These are phyloP conservation scores for Penicillium parvum DNA, from an alignment of 495 filamentous ascomycete species.

Conservation along the genomic window DNA sequence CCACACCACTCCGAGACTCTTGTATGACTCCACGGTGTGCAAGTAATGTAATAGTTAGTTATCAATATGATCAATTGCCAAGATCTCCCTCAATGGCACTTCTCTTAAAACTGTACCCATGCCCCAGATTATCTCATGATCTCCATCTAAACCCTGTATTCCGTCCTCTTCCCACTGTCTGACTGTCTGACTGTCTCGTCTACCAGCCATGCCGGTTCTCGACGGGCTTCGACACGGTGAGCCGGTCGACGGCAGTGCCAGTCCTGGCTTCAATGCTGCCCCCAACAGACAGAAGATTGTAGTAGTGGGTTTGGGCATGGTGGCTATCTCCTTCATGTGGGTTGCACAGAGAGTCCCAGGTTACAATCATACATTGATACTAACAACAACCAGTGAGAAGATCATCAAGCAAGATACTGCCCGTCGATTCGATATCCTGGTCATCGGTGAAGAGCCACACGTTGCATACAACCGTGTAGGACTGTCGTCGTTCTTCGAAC, in stretches of 20 bases:
- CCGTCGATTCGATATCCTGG: conserved; percentile 77
- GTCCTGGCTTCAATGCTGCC: conserved; percentile 4
- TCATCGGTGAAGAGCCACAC: conserved; percentile 90
- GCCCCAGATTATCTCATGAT: conserved; percentile 3
- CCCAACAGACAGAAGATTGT: conserved; percentile 65
- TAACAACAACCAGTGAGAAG: conserved; percentile 63
- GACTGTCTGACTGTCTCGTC: background rate
- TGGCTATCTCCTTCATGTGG: conserved; percentile 90
- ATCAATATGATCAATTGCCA: background rate
- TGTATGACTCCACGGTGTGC: background rate
- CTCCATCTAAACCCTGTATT: no score
- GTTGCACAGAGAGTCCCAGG: background rate
- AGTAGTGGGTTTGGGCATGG: conserved; percentile 92
- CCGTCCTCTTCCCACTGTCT: background rate
- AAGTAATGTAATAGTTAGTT: no score
- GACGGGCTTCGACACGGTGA: conserved; percentile 30
- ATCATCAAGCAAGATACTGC: conserved; percentile 80
- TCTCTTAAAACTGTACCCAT: conserved; percentile 13
- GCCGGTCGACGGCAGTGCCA: conserved; percentile 23
- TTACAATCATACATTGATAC: background rate
- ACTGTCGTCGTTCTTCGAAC: conserved; percentile 89
- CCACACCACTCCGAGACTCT: no score
- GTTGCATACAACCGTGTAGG: conserved; percentile 95
- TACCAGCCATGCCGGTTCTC: conserved; percentile 31
- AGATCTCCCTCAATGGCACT: background rate